Evolutionary conservation across 805 yeast species (phyloP).

Genomic region (Sugiyamaella mastotermitis): DNA sequence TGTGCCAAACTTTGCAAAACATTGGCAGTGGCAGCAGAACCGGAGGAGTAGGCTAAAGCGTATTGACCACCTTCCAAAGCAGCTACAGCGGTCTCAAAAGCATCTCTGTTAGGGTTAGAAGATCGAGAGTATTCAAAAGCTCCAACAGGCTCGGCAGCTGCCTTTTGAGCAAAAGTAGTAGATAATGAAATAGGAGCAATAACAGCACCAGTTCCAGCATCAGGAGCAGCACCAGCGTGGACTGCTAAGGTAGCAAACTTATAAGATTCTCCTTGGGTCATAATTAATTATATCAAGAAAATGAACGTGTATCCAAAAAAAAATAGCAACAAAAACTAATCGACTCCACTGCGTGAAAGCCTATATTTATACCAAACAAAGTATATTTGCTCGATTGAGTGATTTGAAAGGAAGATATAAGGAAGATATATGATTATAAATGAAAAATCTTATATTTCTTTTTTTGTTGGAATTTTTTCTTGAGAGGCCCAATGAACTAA

Average conservation of each 20-base stretch:
- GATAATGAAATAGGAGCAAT: constrained; percentile 78
- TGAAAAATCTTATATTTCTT: constrained; percentile 2
- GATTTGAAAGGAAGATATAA: too few relatives aligned
- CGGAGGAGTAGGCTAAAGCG: constrained; percentile 70
- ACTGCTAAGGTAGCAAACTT: constrained; percentile 74
- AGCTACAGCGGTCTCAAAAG: constrained; percentile 73
- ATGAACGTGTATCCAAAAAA: background rate
- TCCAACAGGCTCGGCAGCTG: constrained; percentile 74
- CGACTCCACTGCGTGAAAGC: too few relatives aligned
- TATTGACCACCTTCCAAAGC: constrained; percentile 69
- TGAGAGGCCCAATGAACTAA: too few relatives aligned
- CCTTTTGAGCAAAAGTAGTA: constrained; percentile 77
- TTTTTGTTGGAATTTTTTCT: constrained; percentile 3
- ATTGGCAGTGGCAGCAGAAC: constrained; percentile 78
- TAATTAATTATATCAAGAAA: background rate
- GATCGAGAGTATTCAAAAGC: constrained; percentile 79
- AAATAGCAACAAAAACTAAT: constrained; percentile 2
- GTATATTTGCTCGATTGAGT: too few relatives aligned
- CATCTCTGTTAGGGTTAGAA: constrained; percentile 80
- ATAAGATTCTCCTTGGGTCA: constrained; percentile 36
- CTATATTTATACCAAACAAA: too few relatives aligned
- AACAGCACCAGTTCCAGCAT: constrained; percentile 76
- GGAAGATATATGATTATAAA: background rate
- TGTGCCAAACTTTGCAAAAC: constrained; percentile 67
- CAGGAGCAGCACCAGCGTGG: constrained; percentile 73